Evolutionary conservation across 2,329 filamentous ascomycete species (phyloP).

Genomic region (Phialemonium atrogriseum): DNA sequence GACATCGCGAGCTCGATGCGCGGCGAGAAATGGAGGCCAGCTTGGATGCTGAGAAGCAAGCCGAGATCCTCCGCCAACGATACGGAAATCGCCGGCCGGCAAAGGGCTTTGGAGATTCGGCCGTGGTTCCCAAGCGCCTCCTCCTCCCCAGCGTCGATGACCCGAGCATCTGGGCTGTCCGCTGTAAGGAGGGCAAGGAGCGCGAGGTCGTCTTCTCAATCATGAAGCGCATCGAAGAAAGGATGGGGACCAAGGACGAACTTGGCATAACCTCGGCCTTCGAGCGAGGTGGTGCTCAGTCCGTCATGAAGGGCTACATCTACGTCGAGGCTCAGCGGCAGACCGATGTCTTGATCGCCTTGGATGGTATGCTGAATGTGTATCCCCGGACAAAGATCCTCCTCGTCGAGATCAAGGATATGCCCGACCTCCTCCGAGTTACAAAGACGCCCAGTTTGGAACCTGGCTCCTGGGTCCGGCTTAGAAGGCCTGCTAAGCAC

Average conservation of each 20-base stretch:
- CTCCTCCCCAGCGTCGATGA: slow-evolving; percentile 90
- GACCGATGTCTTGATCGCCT: slow-evolving; percentile 73
- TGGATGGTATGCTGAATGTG: slow-evolving; percentile 80
- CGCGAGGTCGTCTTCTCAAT: slow-evolving; percentile 82
- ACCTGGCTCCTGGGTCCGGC: slow-evolving; percentile 85
- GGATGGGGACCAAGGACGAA: slow-evolving; percentile 67
- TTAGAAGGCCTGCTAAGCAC: slow-evolving; percentile 73
- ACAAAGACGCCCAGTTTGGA: slow-evolving; percentile 79
- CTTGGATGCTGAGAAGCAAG: slow-evolving; percentile 89
- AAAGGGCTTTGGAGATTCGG: slow-evolving; percentile 58
- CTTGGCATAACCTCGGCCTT: slow-evolving; percentile 84
- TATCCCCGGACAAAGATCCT: slow-evolving; percentile 83
- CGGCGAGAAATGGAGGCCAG: slow-evolving; percentile 80
- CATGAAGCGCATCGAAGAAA: slow-evolving; percentile 81
- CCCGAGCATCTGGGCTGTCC: slow-evolving; percentile 89
- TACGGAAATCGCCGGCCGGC: slow-evolving; percentile 72
- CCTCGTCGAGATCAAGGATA: slow-evolving; percentile 90
- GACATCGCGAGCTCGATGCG: slow-evolving; percentile 89
- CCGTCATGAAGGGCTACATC: slow-evolving; percentile 84
- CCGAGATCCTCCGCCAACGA: slow-evolving; percentile 75
- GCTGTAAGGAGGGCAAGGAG: slow-evolving; percentile 93
- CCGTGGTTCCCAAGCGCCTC: slow-evolving; percentile 74
- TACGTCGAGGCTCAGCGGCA: slow-evolving; percentile 89
- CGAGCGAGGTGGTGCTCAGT: slow-evolving; percentile 70
- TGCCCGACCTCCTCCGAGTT: slow-evolving; percentile 90